A percentile compares a stretch with the other conserved stretches of the same genome.
Evolutionary conservation across 164 flowering plant genomes (phyloP).

Genomic region (Cinnamomum chago): DNA sequence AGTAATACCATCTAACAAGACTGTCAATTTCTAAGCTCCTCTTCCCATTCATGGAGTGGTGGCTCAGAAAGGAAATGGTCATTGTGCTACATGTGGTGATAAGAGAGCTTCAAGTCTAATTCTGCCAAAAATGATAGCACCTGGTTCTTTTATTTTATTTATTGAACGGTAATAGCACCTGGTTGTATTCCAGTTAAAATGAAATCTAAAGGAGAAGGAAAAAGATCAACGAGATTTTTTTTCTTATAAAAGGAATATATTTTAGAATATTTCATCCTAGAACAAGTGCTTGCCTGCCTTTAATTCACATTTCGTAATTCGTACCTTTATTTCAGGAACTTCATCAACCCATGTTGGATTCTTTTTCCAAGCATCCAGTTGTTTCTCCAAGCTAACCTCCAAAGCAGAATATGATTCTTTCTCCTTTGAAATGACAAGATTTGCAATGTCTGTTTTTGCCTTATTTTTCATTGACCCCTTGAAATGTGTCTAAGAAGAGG

Average conservation of each 20-base stretch:
- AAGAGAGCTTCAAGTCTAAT: not conserved
- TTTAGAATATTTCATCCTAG: not conserved
- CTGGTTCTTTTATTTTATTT: not conserved
- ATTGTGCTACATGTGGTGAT: too few species aligned
- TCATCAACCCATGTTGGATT: slow-evolving; percentile 77
- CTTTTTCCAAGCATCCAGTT: slow-evolving; percentile 76
- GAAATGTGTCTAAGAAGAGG: slow-evolving; percentile 39
- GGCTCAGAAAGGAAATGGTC: too few species aligned
- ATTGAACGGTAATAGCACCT: not conserved
- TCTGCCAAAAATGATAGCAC: not conserved
- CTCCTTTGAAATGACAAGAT: slow-evolving; percentile 18
- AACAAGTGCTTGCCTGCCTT: not conserved
- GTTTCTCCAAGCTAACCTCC: slow-evolving; percentile 55
- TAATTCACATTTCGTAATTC: slow-evolving; percentile 28
- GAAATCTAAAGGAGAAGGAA: not conserved
- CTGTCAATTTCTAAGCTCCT: not conserved
- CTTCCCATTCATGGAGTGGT: not conserved
- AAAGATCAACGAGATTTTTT: not conserved
- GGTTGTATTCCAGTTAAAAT: not conserved
- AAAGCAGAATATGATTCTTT: slow-evolving; percentile 20
- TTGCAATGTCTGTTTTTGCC: slow-evolving; percentile 15
- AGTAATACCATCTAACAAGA: too few species aligned
- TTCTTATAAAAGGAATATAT: not conserved
- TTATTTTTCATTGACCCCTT: slow-evolving; percentile 23
- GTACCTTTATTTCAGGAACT: slow-evolving; percentile 66